phyloP scores from a whole-genome alignment of 805 yeast species.

The Scheffersomyces spartinae region DNA sequence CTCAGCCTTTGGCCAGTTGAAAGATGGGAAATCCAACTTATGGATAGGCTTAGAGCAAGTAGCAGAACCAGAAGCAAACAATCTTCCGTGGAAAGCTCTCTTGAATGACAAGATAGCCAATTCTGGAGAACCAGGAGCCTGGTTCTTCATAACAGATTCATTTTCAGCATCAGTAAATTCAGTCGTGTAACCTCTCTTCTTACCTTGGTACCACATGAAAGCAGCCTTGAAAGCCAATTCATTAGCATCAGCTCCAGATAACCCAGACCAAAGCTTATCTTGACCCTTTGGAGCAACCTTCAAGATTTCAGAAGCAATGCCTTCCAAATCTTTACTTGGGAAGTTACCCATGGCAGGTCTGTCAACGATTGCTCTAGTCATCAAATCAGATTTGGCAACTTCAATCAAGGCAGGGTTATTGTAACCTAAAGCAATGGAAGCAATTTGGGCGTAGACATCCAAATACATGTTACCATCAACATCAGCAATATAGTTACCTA shows the following conservation, averaged over 20 bases:
- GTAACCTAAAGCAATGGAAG: conserved; percentile 79
- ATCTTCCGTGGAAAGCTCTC: conserved; percentile 45
- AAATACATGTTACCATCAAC: conserved; percentile 67
- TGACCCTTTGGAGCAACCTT: conserved; percentile 58
- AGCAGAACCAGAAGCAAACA: conserved; percentile 44
- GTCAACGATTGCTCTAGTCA: conserved; percentile 64
- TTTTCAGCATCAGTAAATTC: conserved; percentile 37
- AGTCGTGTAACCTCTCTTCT: conserved; percentile 36
- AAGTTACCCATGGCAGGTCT: conserved; percentile 81
- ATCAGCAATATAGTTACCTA: conserved; percentile 72
- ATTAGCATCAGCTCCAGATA: conserved; percentile 60
- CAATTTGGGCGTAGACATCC: conserved; percentile 75
- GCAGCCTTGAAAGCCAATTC: conserved; percentile 66
- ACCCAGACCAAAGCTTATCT: conserved; percentile 50
- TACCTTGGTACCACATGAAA: conserved; percentile 49
- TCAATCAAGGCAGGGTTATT: conserved; percentile 67
- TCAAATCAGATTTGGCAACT: conserved; percentile 57
- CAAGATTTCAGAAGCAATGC: conserved; percentile 37
- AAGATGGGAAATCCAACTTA: conserved; percentile 49
- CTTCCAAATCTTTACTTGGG: conserved; percentile 48
- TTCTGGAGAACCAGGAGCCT: conserved; percentile 42
- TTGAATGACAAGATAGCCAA: conserved; percentile 42
- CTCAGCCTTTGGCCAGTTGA: conserved; percentile 46
- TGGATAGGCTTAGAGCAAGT: conserved; percentile 48
- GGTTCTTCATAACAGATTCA: conserved; percentile 36